A percentile compares a stretch with the other conserved stretches of the same genome.
Conservation (phyloP, 192 early-diverging fungal species). For the Radiomyces spectabilis region DNA sequence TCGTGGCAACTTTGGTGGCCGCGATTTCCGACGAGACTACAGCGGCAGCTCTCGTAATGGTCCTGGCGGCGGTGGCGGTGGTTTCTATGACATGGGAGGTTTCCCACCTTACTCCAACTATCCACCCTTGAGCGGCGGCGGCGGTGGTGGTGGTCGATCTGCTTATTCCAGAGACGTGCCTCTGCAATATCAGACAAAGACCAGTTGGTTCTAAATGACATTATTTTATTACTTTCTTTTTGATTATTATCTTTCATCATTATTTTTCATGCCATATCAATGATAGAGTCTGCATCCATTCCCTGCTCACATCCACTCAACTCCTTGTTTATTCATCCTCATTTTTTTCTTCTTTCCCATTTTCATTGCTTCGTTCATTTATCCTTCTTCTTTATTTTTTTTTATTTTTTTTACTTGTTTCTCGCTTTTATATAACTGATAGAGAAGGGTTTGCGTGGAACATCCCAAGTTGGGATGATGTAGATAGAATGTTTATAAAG, state of each 20-base stretch:
- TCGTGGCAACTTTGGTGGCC: constrained; percentile 18
- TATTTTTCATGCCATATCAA: neutral
- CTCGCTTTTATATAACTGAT: neutral
- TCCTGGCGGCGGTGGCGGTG: neutral
- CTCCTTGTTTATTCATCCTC: neutral
- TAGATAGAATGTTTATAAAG: neutral
- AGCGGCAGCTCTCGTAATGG: constrained; percentile 10
- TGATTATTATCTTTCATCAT: neutral
- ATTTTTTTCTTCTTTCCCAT: neutral
- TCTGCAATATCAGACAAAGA: constrained; percentile 28
- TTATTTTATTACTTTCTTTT: neutral
- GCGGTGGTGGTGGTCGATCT: neutral
- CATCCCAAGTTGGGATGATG: no score
- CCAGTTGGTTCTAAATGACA: constrained; percentile 30
- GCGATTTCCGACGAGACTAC: constrained; percentile 11
- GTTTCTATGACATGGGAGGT: no score
- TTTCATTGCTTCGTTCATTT: neutral
- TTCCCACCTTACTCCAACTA: no score
- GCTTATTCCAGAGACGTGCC: constrained; percentile 9
- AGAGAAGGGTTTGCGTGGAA: no score
- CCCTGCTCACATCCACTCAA: neutral
- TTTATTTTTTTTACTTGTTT: constrained; percentile 4
- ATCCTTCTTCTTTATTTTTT: neutral
- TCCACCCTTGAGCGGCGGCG: neutral
- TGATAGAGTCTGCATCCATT: no score